These are phyloP conservation scores for Rhamnella rubrinervis DNA, from an alignment of 331 rosid species.

Conservation along the genomic window DNA sequence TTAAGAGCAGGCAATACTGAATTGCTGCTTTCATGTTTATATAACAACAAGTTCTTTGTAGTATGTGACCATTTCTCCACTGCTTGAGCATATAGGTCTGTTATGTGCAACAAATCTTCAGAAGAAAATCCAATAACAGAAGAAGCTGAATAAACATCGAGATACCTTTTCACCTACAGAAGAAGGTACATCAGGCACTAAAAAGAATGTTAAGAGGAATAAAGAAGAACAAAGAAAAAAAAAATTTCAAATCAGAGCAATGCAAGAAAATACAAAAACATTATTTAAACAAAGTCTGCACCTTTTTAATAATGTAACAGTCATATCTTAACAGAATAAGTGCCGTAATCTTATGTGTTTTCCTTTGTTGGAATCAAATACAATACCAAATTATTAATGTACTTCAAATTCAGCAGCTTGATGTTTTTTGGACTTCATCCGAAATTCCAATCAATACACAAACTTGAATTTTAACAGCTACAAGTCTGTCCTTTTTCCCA, in stretches of 20 bases:
- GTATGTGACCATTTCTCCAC: conserved; percentile 57
- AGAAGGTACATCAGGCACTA: conserved; percentile 20
- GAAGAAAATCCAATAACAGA: conserved; percentile 87
- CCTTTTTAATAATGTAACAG: no score
- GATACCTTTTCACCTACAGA: conserved; percentile 82
- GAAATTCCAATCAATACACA: no score
- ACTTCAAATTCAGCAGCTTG: no score
- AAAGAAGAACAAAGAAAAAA: no score
- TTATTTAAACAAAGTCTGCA: neutral
- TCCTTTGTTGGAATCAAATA: no score
- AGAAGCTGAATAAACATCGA: conserved; percentile 83
- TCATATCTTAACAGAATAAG: no score
- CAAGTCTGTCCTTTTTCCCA: no score
- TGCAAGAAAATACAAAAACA: no score
- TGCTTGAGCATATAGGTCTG: conserved; percentile 56
- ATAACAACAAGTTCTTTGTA: conserved; percentile 47
- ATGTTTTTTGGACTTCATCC: no score
- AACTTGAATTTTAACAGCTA: no score
- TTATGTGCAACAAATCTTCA: conserved; percentile 70
- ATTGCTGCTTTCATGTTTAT: conserved; percentile 37
- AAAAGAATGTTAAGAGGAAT: neutral
- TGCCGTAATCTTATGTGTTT: no score
- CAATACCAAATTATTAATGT: no score
- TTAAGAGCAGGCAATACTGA: conserved; percentile 46
- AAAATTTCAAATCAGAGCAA: neutral